These are phyloP conservation scores for Saccharomycopsis sp. DNA, from an alignment of 805 yeast genomes.

Conservation along the genomic window DNA sequence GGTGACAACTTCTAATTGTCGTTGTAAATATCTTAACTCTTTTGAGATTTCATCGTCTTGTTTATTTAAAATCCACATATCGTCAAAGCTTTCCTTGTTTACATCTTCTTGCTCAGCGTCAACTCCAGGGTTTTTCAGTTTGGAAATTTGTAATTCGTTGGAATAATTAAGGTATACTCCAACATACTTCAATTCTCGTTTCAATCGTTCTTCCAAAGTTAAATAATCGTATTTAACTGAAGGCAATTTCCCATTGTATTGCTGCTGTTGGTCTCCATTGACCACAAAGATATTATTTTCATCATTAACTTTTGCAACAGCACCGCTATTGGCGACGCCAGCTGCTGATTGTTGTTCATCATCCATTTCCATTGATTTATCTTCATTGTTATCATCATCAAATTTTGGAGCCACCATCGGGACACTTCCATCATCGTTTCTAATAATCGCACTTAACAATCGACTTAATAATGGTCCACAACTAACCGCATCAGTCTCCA, in stretches of 20 bases:
- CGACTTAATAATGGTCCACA: slow-evolving; percentile 91
- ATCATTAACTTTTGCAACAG: slow-evolving; percentile 22
- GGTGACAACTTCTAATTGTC: slow-evolving; percentile 53
- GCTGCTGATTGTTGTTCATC: slow-evolving; percentile 24
- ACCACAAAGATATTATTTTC: slow-evolving; percentile 26
- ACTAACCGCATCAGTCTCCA: slow-evolving; percentile 70
- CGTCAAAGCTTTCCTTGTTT: slow-evolving; percentile 28
- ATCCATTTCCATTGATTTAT: slow-evolving; percentile 21
- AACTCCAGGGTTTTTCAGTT: slow-evolving; percentile 27
- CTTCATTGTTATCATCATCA: slow-evolving; percentile 14
- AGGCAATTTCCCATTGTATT: slow-evolving; percentile 44
- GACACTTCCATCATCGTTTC: slow-evolving; percentile 29
- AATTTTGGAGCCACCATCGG: slow-evolving; percentile 16
- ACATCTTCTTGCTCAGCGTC: slow-evolving; percentile 22
- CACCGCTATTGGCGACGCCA: slow-evolving; percentile 17
- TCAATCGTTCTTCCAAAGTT: slow-evolving; percentile 78
- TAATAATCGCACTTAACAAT: slow-evolving; percentile 69
- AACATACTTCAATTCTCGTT: slow-evolving; percentile 80
- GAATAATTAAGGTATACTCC: slow-evolving; percentile 75
- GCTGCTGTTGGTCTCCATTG: slow-evolving; percentile 38
- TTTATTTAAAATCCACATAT: slow-evolving; percentile 70
- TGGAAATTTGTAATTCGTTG: slow-evolving; percentile 26
- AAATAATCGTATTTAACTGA: slow-evolving; percentile 55
- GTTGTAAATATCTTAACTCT: slow-evolving; percentile 71
- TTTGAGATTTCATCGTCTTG: slow-evolving; percentile 94